Evolutionary conservation across 148 eudicot species (phyloP).

Genomic region (Spergularia marina): DNA sequence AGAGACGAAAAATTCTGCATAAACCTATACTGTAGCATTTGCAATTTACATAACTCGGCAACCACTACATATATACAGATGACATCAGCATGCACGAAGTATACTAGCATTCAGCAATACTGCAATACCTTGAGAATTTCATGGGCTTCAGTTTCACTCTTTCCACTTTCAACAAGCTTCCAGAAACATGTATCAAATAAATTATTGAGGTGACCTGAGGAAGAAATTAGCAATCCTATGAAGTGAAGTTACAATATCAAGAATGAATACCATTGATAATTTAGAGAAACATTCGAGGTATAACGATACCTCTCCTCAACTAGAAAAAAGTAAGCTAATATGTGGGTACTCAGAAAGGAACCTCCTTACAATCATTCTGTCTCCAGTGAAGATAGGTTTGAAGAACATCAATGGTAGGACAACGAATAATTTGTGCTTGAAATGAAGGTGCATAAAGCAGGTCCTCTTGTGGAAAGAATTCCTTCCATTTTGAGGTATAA

Average conservation of each 20-base stretch:
- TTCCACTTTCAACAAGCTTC: conserved; percentile 61
- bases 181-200: conserved; percentile 70
- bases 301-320: background rate
- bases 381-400: conserved; percentile 83
- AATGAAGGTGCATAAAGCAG: conserved; percentile 64
- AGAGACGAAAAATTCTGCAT: background rate
- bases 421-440: conserved; percentile 52
- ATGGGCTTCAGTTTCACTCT: conserved; percentile 58
- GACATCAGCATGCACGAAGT: conserved; percentile 7
- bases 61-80: background rate
- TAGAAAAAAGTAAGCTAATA: background rate
- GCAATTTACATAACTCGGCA: background rate
- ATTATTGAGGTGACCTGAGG: conserved; percentile 66
- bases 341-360: background rate
- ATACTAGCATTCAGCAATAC: conserved; percentile 29
- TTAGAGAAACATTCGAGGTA: background rate
- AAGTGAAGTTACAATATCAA: background rate
- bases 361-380: conserved; percentile 70
- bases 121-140: conserved; percentile 57
- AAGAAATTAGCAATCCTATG: conserved; percentile 1
- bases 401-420: conserved; percentile 72
- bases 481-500: conserved; percentile 68
- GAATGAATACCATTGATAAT: background rate
- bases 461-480: conserved; percentile 59
- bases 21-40: background rate